Conservation (phyloP, 345 rosid genomes). For the Brassica juncea region DNA sequence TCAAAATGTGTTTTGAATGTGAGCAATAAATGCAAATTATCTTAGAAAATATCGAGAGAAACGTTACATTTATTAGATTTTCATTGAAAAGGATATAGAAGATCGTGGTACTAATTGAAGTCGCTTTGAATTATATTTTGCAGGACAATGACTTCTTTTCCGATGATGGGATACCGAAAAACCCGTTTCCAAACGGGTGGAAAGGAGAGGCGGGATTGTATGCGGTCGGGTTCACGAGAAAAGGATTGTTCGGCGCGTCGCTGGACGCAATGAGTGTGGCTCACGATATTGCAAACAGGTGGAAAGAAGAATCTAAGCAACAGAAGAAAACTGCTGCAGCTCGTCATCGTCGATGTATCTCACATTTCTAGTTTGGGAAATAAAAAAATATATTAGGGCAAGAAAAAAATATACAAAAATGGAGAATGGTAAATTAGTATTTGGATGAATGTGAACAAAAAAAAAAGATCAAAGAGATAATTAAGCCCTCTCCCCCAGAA, state of each 20-base stretch:
- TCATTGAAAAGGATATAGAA: conserved; percentile 6
- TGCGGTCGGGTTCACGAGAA: conserved; percentile 91
- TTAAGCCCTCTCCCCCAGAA: conserved; percentile 55
- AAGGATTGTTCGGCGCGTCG: conserved; percentile 88
- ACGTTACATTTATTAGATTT: background rate
- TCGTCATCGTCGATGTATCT: conserved; percentile 82
- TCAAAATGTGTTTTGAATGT: background rate
- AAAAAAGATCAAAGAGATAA: conserved; percentile 4
- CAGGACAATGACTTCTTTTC: conserved; percentile 84
- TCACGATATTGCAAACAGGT: conserved; percentile 65
- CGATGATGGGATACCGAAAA: conserved; percentile 66
- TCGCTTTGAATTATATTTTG: background rate
- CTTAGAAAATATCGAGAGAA: background rate
- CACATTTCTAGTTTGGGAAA: conserved; percentile 51
- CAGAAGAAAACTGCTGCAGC: conserved; percentile 56
- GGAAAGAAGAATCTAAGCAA: conserved; percentile 76
- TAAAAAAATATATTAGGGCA: background rate
- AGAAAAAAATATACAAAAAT: conserved; percentile 15
- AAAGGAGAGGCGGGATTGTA: conserved; percentile 80
- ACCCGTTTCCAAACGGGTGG: conserved; percentile 85
- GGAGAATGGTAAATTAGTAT: background rate
- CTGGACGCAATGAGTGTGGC: conserved; percentile 69
- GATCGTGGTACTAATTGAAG: conserved; percentile 17
- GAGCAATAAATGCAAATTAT: conserved; percentile 1
- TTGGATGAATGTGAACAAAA: background rate